A percentile compares a stretch with the other conserved stretches of the same genome.
Evolutionary conservation across 2,329 filamentous ascomycete genomes (phyloP).

Genomic region (Colletotrichum euphorbiae): DNA sequence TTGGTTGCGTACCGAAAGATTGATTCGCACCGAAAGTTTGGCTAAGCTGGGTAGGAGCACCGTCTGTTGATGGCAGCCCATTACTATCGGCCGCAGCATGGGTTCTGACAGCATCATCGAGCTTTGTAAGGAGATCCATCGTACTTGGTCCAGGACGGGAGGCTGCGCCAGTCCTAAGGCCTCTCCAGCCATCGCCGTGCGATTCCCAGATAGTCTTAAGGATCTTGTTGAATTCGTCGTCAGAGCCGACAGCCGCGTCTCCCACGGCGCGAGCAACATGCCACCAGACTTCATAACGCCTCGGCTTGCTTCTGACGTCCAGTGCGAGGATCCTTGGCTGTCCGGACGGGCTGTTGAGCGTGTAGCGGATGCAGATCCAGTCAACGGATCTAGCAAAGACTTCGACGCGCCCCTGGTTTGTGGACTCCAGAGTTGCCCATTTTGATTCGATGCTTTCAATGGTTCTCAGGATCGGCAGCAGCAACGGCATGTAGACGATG

Average conservation of each 20-base stretch:
- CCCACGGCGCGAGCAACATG: constrained; percentile 55
- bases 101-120: constrained; percentile 60
- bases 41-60: constrained; percentile 31
- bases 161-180: constrained; percentile 61
- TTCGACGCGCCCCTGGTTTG: constrained; percentile 60
- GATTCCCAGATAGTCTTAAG: constrained; percentile 60
- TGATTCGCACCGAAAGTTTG: constrained; percentile 37
- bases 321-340: constrained; percentile 57
- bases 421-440: constrained; percentile 58
- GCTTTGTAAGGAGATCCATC: constrained; percentile 59
- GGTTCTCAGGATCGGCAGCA: constrained; percentile 73
- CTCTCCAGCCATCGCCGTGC: constrained; percentile 59
- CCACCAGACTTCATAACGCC: constrained; percentile 64
- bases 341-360: constrained; percentile 48
- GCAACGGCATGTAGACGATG: constrained; percentile 66
- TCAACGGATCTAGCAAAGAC: constrained; percentile 67
- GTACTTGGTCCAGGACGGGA: constrained; percentile 54
- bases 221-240: constrained; percentile 52
- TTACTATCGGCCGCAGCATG: constrained; percentile 44
- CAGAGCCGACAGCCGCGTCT: constrained; percentile 37
- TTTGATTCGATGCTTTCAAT: constrained; percentile 69
- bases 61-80: constrained; percentile 25
- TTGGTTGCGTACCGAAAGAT: constrained; percentile 38
- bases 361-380: constrained; percentile 68
- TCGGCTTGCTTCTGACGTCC: constrained; percentile 62